phyloP scores from a whole-genome alignment of 2,329 filamentous ascomycete genomes.

The Pseudogymnoascus sp. region DNA sequence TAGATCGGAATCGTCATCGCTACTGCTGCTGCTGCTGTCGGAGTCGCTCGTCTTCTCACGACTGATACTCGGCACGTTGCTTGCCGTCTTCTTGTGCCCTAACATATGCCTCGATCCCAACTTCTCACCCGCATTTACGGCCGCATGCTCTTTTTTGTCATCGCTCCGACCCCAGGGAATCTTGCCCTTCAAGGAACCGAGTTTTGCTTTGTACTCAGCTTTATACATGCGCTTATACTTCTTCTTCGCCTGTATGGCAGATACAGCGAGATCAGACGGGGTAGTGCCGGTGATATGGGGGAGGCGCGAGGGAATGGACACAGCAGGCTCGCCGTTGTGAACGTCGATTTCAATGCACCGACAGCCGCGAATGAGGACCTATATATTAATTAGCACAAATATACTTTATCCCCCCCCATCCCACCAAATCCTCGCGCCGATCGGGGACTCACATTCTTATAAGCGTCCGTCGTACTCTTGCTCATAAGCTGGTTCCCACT shows the following conservation, averaged over 20 bases:
- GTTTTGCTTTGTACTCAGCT: slow-evolving; percentile 21
- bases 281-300: not conserved
- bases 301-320: not conserved
- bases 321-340: slow-evolving; percentile 57
- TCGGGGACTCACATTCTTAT: slow-evolving; percentile 54
- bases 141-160: not conserved
- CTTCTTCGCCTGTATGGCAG: not conserved
- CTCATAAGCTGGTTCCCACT: slow-evolving; percentile 79
- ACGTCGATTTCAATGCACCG: slow-evolving; percentile 93
- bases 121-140: not conserved
- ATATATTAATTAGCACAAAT: slow-evolving; percentile 11
- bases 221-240: slow-evolving; percentile 21
- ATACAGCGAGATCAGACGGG: not conserved
- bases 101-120: slow-evolving; percentile 21
- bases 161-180: slow-evolving; percentile 11
- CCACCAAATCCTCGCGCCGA: not conserved
- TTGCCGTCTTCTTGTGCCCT: not conserved
- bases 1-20: not conserved
- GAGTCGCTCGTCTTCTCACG: not conserved
- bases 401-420: not conserved
- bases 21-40: not conserved
- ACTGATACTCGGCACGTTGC: not conserved
- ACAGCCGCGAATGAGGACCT: slow-evolving; percentile 69
- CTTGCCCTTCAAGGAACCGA: slow-evolving; percentile 18
- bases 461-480: slow-evolving; percentile 66